Conservation (phyloP, 2,329 filamentous ascomycete species). For the Beauveria brongniartii region DNA sequence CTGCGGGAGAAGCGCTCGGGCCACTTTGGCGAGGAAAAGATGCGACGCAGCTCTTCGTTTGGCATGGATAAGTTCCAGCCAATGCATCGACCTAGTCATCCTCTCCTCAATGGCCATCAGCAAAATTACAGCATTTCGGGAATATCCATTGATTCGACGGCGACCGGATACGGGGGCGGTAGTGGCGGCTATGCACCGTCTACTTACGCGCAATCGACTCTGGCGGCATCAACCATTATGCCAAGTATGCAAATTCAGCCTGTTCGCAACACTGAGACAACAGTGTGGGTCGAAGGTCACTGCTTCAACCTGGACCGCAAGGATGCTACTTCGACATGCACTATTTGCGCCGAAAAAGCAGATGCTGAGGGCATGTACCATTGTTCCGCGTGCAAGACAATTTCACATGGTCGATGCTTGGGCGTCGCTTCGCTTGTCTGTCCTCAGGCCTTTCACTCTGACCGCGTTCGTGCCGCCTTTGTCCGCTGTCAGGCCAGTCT, state of each 20-base stretch:
- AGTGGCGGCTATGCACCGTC: slow-evolving; percentile 67
- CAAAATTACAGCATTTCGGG: slow-evolving; percentile 52
- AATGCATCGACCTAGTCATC: slow-evolving; percentile 60
- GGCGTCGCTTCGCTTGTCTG: slow-evolving; percentile 58
- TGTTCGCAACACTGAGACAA: slow-evolving; percentile 69
- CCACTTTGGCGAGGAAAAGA: slow-evolving; percentile 71
- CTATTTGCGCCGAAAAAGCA: slow-evolving; percentile 68
- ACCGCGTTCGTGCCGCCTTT: slow-evolving; percentile 56
- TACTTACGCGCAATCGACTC: slow-evolving; percentile 76
- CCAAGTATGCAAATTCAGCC: slow-evolving; percentile 74
- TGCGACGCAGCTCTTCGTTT: slow-evolving; percentile 90
- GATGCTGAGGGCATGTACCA: slow-evolving; percentile 66
- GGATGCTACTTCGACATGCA: slow-evolving; percentile 56
- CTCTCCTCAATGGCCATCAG: slow-evolving; percentile 62
- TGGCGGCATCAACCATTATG: slow-evolving; percentile 81
- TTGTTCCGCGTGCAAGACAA: slow-evolving; percentile 56
- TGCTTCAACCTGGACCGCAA: slow-evolving; percentile 59
- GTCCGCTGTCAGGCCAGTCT: slow-evolving; percentile 58
- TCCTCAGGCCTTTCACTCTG: slow-evolving; percentile 51
- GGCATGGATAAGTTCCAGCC: slow-evolving; percentile 65
- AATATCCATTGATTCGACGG: slow-evolving; percentile 55
- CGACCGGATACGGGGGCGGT: slow-evolving; percentile 49
- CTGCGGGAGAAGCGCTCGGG: slow-evolving; percentile 90
- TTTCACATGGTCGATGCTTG: slow-evolving; percentile 52
- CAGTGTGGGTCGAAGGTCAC: slow-evolving; percentile 78